These are phyloP conservation scores for Microcyclospora tardicrescens DNA, from an alignment of 2,329 filamentous ascomycete genomes.

Conservation along the genomic window DNA sequence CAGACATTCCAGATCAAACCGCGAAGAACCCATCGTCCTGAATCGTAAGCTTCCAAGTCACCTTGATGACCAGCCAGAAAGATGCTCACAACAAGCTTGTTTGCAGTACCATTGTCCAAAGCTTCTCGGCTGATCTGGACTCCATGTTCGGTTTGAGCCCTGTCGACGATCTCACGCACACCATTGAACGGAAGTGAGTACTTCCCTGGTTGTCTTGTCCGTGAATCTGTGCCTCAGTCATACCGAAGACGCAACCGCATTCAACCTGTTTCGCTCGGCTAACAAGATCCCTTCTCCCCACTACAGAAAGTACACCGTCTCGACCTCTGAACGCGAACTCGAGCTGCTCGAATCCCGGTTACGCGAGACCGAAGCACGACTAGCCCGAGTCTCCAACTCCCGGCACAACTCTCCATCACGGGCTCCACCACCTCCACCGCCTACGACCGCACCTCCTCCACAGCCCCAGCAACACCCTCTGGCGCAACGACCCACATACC, in stretches of 20 bases:
- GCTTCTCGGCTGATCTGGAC: conserved; percentile 75
- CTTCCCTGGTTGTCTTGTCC: background rate
- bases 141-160: conserved; percentile 81
- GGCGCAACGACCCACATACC: conserved; percentile 14
- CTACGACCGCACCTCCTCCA: conserved; percentile 2
- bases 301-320: conserved; percentile 64
- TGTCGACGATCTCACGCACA: conserved; percentile 60
- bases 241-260: too few relatives aligned
- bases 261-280: too few relatives aligned
- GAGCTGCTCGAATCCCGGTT: conserved; percentile 74
- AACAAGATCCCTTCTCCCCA: background rate
- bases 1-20: too few relatives aligned
- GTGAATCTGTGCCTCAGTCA: too few relatives aligned
- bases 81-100: conserved; percentile 1
- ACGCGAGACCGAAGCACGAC: conserved; percentile 69
- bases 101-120: conserved; percentile 67
- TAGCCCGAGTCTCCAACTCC: conserved; percentile 30
- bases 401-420: conserved; percentile 16
- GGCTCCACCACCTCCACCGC: conserved; percentile 12
- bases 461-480: conserved; percentile 11
- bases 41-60: conserved; percentile 1
- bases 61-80: background rate
- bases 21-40: background rate
- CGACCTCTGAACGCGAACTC: conserved; percentile 62
- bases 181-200: conserved; percentile 74